Evolutionary conservation across 306 rosid species (phyloP).

Genomic region (Coriaria nepalensis): DNA sequence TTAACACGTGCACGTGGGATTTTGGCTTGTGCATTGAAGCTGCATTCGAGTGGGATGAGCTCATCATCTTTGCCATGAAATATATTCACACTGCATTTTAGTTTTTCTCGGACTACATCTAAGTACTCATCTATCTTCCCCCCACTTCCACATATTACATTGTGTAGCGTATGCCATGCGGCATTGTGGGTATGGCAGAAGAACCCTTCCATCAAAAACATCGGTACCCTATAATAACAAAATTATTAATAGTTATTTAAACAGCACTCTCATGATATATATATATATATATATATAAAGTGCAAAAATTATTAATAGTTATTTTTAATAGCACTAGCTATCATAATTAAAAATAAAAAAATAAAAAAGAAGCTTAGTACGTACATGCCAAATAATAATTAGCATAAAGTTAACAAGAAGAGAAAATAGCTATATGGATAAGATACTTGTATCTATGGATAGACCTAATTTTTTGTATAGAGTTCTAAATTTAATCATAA

Average conservation of each 20-base stretch:
- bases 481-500: no score
- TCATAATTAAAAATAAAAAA: no score
- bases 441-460: no score
- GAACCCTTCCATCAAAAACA: slow-evolving; percentile 80
- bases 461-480: no score
- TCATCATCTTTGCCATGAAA: slow-evolving; percentile 74
- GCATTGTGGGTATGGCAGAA: slow-evolving; percentile 93
- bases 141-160: slow-evolving; percentile 69
- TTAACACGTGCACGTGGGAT: slow-evolving; percentile 58
- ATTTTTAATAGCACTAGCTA: no score
- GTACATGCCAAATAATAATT: no score
- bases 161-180: slow-evolving; percentile 97
- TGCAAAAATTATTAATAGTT: no score
- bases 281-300: no score
- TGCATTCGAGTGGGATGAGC: slow-evolving; percentile 68
- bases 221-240: slow-evolving; percentile 35
- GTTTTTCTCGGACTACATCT: slow-evolving; percentile 35
- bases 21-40: slow-evolving; percentile 37
- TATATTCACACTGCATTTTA: slow-evolving; percentile 45
- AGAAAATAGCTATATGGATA: no score
- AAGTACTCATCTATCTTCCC: slow-evolving; percentile 53
- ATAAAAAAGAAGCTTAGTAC: no score
- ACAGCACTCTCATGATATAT: no score
- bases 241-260: neutral
- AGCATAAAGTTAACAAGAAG: no score